Conservation (phyloP, 257 asterid genomes). For the Rubia yunnanensis region DNA sequence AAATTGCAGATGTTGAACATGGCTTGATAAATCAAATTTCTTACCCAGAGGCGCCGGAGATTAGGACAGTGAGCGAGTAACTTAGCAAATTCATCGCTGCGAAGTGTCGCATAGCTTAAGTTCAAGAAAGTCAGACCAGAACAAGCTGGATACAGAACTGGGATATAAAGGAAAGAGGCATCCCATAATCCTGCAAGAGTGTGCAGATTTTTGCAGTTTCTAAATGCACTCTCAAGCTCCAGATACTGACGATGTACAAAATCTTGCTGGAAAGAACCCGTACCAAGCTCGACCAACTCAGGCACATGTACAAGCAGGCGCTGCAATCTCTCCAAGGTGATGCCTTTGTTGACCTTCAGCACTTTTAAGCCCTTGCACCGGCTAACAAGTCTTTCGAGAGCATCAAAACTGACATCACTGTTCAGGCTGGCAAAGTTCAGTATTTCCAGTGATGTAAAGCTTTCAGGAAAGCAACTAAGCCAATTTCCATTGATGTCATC, state of each 20-base stretch:
- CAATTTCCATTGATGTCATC: slow-evolving; percentile 55
- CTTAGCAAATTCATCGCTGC: slow-evolving; percentile 49
- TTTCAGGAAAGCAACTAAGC: slow-evolving; percentile 75
- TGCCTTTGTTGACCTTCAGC: slow-evolving; percentile 58
- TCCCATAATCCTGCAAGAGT: slow-evolving; percentile 73
- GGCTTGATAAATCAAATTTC: slow-evolving; percentile 9
- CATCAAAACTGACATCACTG: slow-evolving; percentile 56
- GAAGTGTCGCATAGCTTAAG: slow-evolving; percentile 45
- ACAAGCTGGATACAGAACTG: slow-evolving; percentile 66
- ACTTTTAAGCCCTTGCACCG: slow-evolving; percentile 63
- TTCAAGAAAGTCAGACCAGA: slow-evolving; percentile 59
- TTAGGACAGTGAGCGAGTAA: slow-evolving; percentile 63
- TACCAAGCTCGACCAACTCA: slow-evolving; percentile 57
- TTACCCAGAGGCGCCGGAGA: slow-evolving; percentile 82
- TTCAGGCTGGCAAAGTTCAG: slow-evolving; percentile 61
- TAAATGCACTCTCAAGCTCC: slow-evolving; percentile 43
- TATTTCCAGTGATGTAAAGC: slow-evolving; percentile 57
- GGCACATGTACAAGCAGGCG: slow-evolving; percentile 54
- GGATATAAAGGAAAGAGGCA: slow-evolving; percentile 36
- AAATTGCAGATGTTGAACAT: slow-evolving; percentile 3
- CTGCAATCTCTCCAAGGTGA: slow-evolving; percentile 48
- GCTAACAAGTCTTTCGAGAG: slow-evolving; percentile 72
- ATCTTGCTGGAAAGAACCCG: slow-evolving; percentile 62
- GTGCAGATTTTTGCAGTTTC: slow-evolving; percentile 42
- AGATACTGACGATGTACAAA: slow-evolving; percentile 41